A percentile compares a stretch with the other conserved stretches of the same genome.
Conservation (phyloP, 2,329 filamentous ascomycete genomes). For the Blastomyces parvus region DNA sequence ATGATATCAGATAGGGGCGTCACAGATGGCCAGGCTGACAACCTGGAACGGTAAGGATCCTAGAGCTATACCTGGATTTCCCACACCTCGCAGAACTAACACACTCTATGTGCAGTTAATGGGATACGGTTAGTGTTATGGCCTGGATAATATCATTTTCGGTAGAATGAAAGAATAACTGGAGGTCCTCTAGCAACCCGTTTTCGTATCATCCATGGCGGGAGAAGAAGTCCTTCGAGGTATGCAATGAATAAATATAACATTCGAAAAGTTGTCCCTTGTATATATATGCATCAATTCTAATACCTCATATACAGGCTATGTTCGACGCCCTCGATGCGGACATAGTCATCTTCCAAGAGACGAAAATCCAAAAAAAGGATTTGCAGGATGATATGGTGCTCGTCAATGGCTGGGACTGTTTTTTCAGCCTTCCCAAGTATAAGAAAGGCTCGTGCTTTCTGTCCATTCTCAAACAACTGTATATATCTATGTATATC, state of each 20-base stretch:
- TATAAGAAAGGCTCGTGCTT: conserved; percentile 68
- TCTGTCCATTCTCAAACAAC: conserved; percentile 1
- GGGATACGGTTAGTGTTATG: conserved; percentile 55
- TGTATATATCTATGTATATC: background rate
- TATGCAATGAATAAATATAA: conserved; percentile 24
- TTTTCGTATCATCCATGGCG: conserved; percentile 80
- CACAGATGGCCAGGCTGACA: conserved; percentile 57
- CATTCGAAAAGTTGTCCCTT: background rate
- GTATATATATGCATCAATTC: background rate
- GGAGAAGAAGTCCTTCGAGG: conserved; percentile 59
- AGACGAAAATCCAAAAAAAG: conserved; percentile 91
- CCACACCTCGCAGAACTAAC: conserved; percentile 18
- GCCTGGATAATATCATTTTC: background rate
- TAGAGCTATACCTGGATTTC: too few species aligned
- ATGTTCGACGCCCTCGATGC: conserved; percentile 94
- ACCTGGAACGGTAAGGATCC: conserved; percentile 65
- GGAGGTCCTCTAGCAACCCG: conserved; percentile 53
- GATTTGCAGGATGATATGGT: conserved; percentile 94
- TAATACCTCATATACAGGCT: conserved; percentile 39
- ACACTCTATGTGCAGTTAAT: conserved; percentile 50
- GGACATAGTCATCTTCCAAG: conserved; percentile 91
- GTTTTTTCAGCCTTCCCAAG: conserved; percentile 85
- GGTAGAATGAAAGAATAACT: background rate
- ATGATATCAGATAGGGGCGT: background rate
- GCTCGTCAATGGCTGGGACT: conserved; percentile 87